Evolutionary conservation across 1,139 yeast species (phyloP), one percentile per base, ranked within the genome.

Genomic region (Trichomonascaceae sp.): DNA sequence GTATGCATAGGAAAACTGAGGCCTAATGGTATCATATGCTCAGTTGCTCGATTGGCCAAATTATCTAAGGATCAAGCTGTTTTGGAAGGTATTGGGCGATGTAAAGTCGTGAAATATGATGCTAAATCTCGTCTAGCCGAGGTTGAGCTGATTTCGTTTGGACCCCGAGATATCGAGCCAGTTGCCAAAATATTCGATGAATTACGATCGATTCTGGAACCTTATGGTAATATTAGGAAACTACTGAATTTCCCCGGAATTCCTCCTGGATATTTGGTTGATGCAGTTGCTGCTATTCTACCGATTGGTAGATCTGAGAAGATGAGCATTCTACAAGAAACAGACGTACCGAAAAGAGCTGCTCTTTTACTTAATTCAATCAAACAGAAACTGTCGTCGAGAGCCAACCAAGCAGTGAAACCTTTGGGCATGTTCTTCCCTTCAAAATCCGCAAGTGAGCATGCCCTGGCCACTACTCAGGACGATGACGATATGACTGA

Each of bases 261-360:
- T 19, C 52, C 69, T 8, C 69, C 74, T 3, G 65, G 68, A 2
- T 59, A 62, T 48, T 54, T 72, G 39, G 67, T 70, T 1, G 76
- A 73, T 55, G 57, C 72, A 39, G 59, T 71, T 47, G 66, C 66
- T 10, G 64, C 73, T n/a, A 63, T 71, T 17, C 61, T 73, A 45
- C 74, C 74, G 12, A 60, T 71, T 27, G 61, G 65, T 1, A 62
- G 58, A 44, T 59, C 58, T 3, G 69, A 70, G 45, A 69, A 70
- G 57, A 53, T 70, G 20, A 56, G 57, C 24, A 39, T 72, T 20
- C 59, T 73, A 30, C 62, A 64, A 7, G 65, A 68, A n/a, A 45
- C 61, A 10, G 63, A 64, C 27, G 60, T 69, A 8, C 50, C 50
- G 15, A 60, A 60, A 46, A 61, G 75, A 15, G 53, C 66, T 45